Evolutionary conservation across 129 eudicot genomes (phyloP).

Genomic region (Oenanthe sinensis): DNA sequence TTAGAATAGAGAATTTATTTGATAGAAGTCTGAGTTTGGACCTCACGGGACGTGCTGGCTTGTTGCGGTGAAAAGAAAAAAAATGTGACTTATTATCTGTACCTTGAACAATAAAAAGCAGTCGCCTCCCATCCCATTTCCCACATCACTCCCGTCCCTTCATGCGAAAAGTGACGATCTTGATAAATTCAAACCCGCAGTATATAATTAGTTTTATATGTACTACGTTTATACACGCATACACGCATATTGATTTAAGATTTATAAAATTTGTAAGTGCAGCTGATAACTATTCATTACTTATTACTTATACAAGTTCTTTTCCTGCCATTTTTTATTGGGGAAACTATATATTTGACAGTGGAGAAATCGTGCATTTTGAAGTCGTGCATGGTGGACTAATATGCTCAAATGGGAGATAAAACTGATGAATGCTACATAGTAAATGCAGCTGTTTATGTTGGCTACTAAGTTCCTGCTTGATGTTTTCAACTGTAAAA

Average conservation of each 20-base stretch:
- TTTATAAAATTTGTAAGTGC: not conserved
- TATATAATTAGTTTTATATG: not conserved
- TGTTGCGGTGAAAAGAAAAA: not conserved
- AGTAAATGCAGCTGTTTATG: constrained; percentile 93
- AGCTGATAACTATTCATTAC: not conserved
- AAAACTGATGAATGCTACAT: constrained; percentile 88
- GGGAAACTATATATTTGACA: constrained; percentile 5
- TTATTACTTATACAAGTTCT: not conserved
- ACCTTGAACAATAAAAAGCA: not conserved
- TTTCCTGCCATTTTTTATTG: not conserved
- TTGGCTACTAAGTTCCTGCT: constrained; percentile 51
- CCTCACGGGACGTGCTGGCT: not conserved
- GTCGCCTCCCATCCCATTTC: not conserved
- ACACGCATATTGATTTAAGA: not conserved
- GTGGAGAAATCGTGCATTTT: constrained; percentile 65
- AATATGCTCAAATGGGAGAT: constrained; percentile 98
- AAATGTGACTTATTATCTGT: not conserved
- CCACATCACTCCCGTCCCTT: not conserved
- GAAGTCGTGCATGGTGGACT: constrained; percentile 96
- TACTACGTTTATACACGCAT: not conserved
- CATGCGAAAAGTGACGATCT: not conserved
- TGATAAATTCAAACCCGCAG: no score
- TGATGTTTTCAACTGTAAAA: not conserved
- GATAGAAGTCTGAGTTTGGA: not conserved
- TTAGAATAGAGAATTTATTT: not conserved